Evolutionary conservation across 495 filamentous ascomycete genomes (phyloP), one percentile per base, ranked within the genome.

Genomic region (Podospora tetraspora): DNA sequence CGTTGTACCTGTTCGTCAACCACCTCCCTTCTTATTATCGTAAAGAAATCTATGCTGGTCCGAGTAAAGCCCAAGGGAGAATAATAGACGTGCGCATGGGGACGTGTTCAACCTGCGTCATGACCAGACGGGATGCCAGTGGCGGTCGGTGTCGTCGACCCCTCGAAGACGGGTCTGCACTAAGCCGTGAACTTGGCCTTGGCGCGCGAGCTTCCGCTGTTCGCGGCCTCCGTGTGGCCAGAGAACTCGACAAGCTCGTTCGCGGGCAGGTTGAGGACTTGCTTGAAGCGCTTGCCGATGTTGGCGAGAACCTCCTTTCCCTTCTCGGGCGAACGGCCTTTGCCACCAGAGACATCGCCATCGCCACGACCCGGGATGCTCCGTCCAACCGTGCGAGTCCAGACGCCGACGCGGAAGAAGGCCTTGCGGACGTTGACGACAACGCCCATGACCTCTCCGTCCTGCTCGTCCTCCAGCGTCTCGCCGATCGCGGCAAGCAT

Each of bases 401-500:
- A 97, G 71, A 86, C 83, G 66, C 94, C 93, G 69, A 99, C 89
- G 79, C 95, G 92, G 85, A 91, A 99, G 87, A 98, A 97, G 34
- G 90, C 94, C 83, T 96, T 97, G 76, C 95, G 91, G 59, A 98
- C 95, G 79, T 98, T 99, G 81, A 98, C 94, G 30, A 99, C 95
- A 23, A 98, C 96, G 69, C 95, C 95, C 95, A 98, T 98, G 74
- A 99, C 91, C 80, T 99, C 95, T 71, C 91, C 91, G 74, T 97
- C 95, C 68, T 96, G 91, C 71, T 90, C 89, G n/a, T 88, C 84
- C 84, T 99, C 95, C 67, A 99, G 91, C 7, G 94, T 98, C 86
- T 99, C 95, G 73, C 95, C 95, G 72, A 99, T 98, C 24, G 93
- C 95, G 29, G 92, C 88, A 57, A 99, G 88, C 88, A 98, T 97